Conservation (phyloP, 2,329 filamentous ascomycete species). For the Drechslerella dactyloides region DNA sequence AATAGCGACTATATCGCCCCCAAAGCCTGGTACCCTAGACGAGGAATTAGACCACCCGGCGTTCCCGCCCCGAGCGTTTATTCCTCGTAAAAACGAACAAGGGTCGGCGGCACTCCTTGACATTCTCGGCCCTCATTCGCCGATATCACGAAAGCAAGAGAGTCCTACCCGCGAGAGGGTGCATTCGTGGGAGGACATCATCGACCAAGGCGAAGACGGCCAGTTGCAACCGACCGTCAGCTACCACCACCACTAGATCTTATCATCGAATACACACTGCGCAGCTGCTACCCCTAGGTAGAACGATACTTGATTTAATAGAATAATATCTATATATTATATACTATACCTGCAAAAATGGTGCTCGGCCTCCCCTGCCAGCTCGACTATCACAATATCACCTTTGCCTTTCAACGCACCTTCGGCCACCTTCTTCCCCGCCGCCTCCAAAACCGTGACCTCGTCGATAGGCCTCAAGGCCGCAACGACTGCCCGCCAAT, state of each 20-base stretch:
- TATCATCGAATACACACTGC: too few species aligned
- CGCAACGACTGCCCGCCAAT: constrained; percentile 12
- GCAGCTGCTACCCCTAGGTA: too few species aligned
- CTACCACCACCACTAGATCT: too few species aligned
- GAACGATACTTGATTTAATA: neutral
- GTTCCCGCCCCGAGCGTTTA: neutral
- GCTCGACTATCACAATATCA: constrained; percentile 36
- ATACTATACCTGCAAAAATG: constrained; percentile 14
- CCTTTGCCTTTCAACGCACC: constrained; percentile 34
- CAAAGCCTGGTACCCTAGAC: neutral
- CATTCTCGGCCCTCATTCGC: neutral
- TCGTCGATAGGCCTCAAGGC: constrained; percentile 9
- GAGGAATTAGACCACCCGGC: neutral
- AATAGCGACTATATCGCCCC: neutral
- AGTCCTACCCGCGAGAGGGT: too few species aligned
- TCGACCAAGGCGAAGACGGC: too few species aligned
- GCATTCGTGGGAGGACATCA: too few species aligned
- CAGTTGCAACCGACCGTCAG: too few species aligned
- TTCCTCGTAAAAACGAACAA: neutral
- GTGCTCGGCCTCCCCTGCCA: constrained; percentile 39
- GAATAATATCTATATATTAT: neutral
- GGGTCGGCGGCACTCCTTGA: neutral
- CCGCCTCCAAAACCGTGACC: constrained; percentile 21
- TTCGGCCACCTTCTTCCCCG: constrained; percentile 39
- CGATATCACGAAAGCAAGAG: neutral